These are phyloP conservation scores for Colletotrichum aenigma DNA, from an alignment of 2,329 filamentous ascomycete species.

Conservation along the genomic window DNA sequence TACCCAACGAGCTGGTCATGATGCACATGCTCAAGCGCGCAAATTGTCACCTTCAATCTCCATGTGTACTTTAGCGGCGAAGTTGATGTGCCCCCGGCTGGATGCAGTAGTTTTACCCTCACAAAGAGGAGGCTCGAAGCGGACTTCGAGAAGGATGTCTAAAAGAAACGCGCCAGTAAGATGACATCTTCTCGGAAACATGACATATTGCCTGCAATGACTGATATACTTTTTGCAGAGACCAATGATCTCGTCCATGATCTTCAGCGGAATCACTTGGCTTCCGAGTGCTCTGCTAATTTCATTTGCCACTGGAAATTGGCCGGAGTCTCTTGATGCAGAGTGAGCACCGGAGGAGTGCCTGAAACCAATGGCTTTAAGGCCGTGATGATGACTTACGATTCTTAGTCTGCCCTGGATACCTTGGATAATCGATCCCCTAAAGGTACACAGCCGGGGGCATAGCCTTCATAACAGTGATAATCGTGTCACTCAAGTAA, in stretches of 20 bases:
- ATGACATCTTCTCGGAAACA: not conserved
- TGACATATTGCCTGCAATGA: not conserved
- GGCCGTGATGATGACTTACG: not conserved
- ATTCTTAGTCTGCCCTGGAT: not conserved
- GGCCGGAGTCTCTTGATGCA: not conserved
- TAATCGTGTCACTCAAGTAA: not conserved
- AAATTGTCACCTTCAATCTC: conserved; percentile 18
- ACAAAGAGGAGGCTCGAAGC: conserved; percentile 23
- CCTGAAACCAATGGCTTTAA: not conserved
- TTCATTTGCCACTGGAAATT: not conserved
- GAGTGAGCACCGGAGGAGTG: not conserved
- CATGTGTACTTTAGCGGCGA: conserved; percentile 22
- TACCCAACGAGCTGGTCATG: not conserved
- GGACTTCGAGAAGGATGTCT: conserved; percentile 15
- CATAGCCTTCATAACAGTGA: not conserved
- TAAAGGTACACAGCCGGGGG: not conserved
- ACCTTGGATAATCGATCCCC: not conserved
- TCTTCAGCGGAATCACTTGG: not conserved
- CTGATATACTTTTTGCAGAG: not conserved
- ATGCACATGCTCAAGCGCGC: not conserved
- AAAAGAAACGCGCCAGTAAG: not conserved
- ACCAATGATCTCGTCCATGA: not conserved
- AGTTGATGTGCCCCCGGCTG: conserved; percentile 17
- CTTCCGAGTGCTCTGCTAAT: not conserved
- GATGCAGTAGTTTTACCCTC: conserved; percentile 19